Conservation (phyloP, 257 asterid species). For the Schizonepeta tenuifolia region DNA sequence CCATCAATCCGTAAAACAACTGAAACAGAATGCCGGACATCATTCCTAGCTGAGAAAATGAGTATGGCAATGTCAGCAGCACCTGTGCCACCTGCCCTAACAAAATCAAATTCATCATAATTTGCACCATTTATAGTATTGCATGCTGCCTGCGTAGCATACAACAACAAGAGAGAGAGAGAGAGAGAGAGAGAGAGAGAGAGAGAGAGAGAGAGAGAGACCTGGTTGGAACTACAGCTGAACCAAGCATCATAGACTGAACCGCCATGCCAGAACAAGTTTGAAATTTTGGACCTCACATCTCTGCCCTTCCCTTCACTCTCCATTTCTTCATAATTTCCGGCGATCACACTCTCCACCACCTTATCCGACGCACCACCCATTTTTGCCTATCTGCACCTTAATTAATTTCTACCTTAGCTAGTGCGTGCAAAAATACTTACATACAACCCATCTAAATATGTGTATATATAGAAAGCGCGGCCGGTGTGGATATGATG, state of each 20-base stretch:
- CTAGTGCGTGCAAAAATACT: not conserved
- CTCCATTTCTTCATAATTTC: constrained; percentile 83
- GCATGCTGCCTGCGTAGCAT: no score
- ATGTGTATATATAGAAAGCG: constrained; percentile 26
- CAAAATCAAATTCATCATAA: no score
- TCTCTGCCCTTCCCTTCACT: constrained; percentile 54
- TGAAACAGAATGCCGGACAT: constrained; percentile 76
- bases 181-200: no score
- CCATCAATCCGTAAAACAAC: constrained; percentile 76
- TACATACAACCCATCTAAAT: not conserved
- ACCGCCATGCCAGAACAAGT: constrained; percentile 86
- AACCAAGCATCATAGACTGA: constrained; percentile 93
- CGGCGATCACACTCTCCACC: constrained; percentile 71
- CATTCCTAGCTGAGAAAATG: constrained; percentile 90
- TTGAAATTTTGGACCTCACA: constrained; percentile 53
- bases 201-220: not conserved
- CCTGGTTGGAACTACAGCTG: constrained; percentile 92
- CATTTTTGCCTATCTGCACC: no score
- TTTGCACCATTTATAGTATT: no score
- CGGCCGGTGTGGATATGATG: not conserved
- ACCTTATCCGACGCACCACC: constrained; percentile 63
- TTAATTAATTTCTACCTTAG: no score
- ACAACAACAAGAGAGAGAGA: no score
- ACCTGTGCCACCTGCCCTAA: constrained; percentile 82
- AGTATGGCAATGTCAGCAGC: constrained; percentile 80